Base-by-base conservation (phyloP, 768 basidiomycete species). In the Gymnopilus dilepis region DNA sequence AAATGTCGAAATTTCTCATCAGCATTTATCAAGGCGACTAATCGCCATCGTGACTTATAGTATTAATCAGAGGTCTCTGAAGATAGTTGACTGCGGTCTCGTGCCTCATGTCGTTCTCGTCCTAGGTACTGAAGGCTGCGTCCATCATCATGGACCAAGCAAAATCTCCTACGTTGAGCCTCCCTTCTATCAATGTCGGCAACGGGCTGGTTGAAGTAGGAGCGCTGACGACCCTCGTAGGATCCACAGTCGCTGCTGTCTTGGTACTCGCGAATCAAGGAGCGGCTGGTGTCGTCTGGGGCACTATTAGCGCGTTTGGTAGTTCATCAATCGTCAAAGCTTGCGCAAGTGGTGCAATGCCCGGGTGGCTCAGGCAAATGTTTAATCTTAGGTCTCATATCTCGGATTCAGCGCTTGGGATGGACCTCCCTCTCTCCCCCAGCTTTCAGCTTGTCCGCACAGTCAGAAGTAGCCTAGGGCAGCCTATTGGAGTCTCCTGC, bases 221-320 rank as follows among this genome's bases (percentile, higher is more conserved):
- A 26, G 60, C 60, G 26, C 59, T 70, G 13, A 74, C 72, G 2
- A 67, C 68, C 3, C 52, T 63, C 52, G 60, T 74, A 4, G 72
- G 73, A 17, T 73, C 74, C 15, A 54, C 62, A 37, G 58, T 66
- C 4, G 72, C 72, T 0, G 71, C 67, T 34, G 66, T 65, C 15
- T 63, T 74, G 8, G 58, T 70, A 3, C 55, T 75, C 9, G 73
- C 72, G 4, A 72, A 66, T 55, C 60, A 65, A 15, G 74, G 74
- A 4, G 48, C 70, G 8, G 69, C 68, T 11, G 72, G 74, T 21
- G 33, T 75, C 6, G 70, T 72, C 22, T 75, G 74, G 74, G 71
- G 70, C 4, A 55, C 69, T 8, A 73, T 62, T 37, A 75, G 71
- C 41, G 61, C 72, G 8, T 75, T 74, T 62, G 72, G 73, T 2